phyloP scores from a whole-genome alignment of 2,329 filamentous ascomycete genomes.

The Hypoxylon sp. region DNA sequence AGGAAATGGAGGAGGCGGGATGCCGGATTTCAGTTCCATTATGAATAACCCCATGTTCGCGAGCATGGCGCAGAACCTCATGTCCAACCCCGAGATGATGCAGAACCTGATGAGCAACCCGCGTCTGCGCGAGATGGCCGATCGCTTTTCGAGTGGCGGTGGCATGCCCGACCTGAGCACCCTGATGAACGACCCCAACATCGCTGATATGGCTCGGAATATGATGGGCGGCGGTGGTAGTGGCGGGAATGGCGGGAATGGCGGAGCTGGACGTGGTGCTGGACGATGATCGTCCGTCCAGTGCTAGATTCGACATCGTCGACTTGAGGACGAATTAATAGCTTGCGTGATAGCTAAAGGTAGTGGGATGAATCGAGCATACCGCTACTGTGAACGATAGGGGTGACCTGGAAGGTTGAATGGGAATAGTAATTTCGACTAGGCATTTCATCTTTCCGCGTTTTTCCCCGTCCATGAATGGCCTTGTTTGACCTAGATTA shows the following conservation, averaged over 20 bases:
- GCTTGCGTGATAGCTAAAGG: neutral
- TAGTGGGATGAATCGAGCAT: neutral
- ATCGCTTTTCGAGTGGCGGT: slow-evolving; percentile 80
- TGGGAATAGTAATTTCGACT: neutral
- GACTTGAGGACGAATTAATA: neutral
- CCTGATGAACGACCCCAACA: slow-evolving; percentile 92
- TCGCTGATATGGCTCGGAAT: slow-evolving; percentile 81
- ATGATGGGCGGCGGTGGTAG: slow-evolving; percentile 56
- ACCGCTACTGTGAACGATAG: neutral
- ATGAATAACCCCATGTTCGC: slow-evolving; percentile 99
- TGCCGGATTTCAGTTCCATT: slow-evolving; percentile 88
- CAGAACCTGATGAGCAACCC: slow-evolving; percentile 95
- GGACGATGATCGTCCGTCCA: slow-evolving; percentile 39
- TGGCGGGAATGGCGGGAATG: slow-evolving; percentile 39
- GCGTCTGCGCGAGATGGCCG: slow-evolving; percentile 87
- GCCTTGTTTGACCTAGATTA: slow-evolving; percentile 33
- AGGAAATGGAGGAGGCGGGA: slow-evolving; percentile 73
- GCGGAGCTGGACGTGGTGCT: slow-evolving; percentile 44
- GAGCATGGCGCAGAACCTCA: slow-evolving; percentile 95
- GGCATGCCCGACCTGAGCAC: slow-evolving; percentile 90
- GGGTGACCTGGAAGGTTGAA: neutral
- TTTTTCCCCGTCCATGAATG: slow-evolving; percentile 6
- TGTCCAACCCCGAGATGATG: slow-evolving; percentile 96
- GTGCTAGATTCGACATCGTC: neutral
- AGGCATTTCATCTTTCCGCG: slow-evolving; percentile 7